Percentiles rank a stretch among this genome's conserved stretches.
These are phyloP conservation scores for Penicillium janthinellum DNA, from an alignment of 2,329 filamentous ascomycete species.

Conservation along the genomic window DNA sequence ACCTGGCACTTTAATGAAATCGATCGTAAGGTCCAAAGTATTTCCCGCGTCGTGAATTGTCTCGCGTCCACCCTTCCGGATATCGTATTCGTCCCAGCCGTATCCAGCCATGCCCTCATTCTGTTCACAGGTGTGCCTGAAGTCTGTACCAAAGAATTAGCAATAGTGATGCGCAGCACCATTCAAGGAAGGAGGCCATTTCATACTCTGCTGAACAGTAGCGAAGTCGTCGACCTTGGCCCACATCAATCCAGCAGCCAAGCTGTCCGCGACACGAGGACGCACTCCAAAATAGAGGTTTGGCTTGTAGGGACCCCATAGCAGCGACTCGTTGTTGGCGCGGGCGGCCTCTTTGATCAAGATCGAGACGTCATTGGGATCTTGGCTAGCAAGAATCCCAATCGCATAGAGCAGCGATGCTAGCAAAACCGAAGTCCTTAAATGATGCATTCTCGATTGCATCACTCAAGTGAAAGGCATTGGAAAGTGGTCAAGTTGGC, in stretches of 20 bases:
- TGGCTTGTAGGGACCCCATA: conserved; percentile 95
- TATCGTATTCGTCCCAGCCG: conserved; percentile 97
- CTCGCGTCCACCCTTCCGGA: conserved; percentile 81
- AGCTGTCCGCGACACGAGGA: conserved; percentile 76
- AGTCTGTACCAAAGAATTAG: conserved; percentile 57
- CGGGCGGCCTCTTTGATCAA: conserved; percentile 45
- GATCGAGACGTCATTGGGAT: conserved; percentile 37
- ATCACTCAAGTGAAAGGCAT: conserved; percentile 23
- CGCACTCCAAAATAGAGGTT: conserved; percentile 93
- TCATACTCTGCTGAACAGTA: conserved; percentile 73
- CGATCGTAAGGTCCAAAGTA: conserved; percentile 84
- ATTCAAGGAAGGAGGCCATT: background rate
- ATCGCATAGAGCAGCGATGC: conserved; percentile 31
- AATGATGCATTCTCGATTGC: conserved; percentile 36
- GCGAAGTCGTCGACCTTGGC: conserved; percentile 77
- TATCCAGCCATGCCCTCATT: conserved; percentile 92
- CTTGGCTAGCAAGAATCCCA: conserved; percentile 32
- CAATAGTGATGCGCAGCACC: background rate
- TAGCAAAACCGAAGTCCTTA: conserved; percentile 30
- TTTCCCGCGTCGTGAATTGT: conserved; percentile 90
- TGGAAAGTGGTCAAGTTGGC: conserved; percentile 24
- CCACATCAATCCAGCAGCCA: conserved; percentile 87
- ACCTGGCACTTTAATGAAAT: conserved; percentile 90
- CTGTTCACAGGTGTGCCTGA: conserved; percentile 95
- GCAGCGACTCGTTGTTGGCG: conserved; percentile 74